Evolutionary conservation across 805 yeast species (phyloP).

Genomic region (Metschnikowia baotianmanensis): DNA sequence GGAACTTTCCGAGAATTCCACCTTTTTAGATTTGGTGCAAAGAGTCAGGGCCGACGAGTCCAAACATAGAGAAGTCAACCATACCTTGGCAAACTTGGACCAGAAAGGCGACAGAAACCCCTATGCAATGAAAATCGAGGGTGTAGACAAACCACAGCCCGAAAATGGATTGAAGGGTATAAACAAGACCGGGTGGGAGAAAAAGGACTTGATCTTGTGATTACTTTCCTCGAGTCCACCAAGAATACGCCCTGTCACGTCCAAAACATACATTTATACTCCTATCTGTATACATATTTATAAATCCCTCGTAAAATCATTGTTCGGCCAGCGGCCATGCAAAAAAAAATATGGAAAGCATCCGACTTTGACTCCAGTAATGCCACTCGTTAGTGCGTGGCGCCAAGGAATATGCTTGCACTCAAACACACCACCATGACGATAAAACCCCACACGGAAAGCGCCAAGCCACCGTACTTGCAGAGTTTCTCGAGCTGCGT

Average conservation of each 20-base stretch:
- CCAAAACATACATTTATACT: too few species aligned
- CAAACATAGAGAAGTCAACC: constrained; percentile 77
- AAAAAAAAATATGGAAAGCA: too few species aligned
- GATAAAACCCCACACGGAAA: constrained; percentile 64
- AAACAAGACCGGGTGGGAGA: constrained; percentile 42
- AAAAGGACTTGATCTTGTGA: constrained; percentile 32
- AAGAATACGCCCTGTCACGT: too few species aligned
- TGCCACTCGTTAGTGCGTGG: constrained; percentile 26
- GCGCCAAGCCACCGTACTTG: constrained; percentile 49
- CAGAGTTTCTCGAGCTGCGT: constrained; percentile 31
- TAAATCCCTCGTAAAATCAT: too few species aligned
- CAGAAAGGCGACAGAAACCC: constrained; percentile 62
- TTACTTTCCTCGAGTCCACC: background rate
- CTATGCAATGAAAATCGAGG: constrained; percentile 48
- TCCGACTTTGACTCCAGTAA: background rate
- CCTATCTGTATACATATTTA: too few species aligned
- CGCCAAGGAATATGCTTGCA: constrained; percentile 46
- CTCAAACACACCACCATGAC: constrained; percentile 70
- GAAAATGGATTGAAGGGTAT: constrained; percentile 31
- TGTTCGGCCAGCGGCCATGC: too few species aligned
- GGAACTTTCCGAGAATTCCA: constrained; percentile 45
- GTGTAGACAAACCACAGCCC: constrained; percentile 37
- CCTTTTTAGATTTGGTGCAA: constrained; percentile 57
- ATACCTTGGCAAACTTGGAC: constrained; percentile 65
- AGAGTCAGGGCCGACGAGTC: constrained; percentile 75